These are phyloP conservation scores for Hagleromyces aurorensis DNA, from an alignment of 805 yeast species.

Conservation along the genomic window DNA sequence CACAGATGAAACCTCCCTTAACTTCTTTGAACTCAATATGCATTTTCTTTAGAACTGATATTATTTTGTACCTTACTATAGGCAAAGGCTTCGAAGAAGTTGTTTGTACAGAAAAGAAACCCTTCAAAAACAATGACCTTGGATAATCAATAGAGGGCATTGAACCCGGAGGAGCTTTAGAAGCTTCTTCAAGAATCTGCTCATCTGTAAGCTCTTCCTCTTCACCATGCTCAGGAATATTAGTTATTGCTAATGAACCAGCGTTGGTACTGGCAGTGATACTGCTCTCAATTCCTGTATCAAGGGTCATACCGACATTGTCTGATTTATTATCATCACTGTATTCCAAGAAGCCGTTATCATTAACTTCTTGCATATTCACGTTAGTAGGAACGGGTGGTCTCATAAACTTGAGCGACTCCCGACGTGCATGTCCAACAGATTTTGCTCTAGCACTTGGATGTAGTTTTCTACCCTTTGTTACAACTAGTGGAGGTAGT, in stretches of 20 bases:
- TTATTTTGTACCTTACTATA: constrained; percentile 76
- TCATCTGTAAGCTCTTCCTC: constrained; percentile 37
- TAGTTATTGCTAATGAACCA: no score
- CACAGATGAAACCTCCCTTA: constrained; percentile 87
- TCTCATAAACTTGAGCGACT: constrained; percentile 37
- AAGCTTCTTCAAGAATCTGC: constrained; percentile 40
- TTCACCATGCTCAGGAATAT: constrained; percentile 3
- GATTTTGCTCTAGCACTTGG: constrained; percentile 87
- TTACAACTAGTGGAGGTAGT: constrained; percentile 17
- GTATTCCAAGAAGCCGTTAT: constrained; percentile 36
- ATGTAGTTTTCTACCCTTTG: constrained; percentile 39
- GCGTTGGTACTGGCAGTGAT: not conserved
- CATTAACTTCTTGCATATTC: constrained; percentile 29
- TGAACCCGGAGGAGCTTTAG: constrained; percentile 58
- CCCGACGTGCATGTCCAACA: constrained; percentile 59
- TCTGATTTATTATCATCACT: constrained; percentile 52
- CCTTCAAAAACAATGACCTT: constrained; percentile 81
- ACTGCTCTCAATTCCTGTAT: constrained; percentile 1
- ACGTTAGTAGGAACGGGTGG: constrained; percentile 31
- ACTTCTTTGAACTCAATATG: constrained; percentile 83
- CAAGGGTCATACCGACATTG: no score
- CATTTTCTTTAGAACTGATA: constrained; percentile 63
- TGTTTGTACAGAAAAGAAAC: constrained; percentile 90
- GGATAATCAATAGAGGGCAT: constrained; percentile 96
- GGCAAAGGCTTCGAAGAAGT: constrained; percentile 90